phyloP scores from a whole-genome alignment of 2,329 filamentous ascomycete species.

The Thielaviopsis populi region DNA sequence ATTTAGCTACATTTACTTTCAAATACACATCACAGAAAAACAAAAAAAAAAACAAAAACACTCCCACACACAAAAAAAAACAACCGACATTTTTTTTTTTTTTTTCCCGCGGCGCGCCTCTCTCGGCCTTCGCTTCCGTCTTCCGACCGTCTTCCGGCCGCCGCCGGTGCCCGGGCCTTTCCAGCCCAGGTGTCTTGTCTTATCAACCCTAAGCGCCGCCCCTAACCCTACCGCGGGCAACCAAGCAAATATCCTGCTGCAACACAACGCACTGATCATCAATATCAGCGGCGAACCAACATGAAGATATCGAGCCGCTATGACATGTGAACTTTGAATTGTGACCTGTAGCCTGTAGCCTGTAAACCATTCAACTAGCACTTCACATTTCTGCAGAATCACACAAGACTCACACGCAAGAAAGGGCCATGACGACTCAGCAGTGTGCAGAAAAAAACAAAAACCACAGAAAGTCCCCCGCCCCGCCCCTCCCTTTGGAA shows the following conservation, averaged over 20 bases:
- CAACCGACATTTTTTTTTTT: too few species aligned
- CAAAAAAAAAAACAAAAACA: conserved; percentile 20
- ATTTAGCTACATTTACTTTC: too few species aligned
- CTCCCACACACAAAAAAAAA: too few species aligned
- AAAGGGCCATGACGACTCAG: neutral
- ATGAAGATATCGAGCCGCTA: neutral
- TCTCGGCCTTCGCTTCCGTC: neutral
- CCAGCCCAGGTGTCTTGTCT: neutral
- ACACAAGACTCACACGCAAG: too few species aligned
- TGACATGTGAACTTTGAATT: too few species aligned
- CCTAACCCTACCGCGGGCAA: neutral
- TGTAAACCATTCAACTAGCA: neutral
- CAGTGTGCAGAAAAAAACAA: neutral
- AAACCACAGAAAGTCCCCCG: neutral
- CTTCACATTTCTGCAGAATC: neutral
- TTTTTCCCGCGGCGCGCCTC: neutral
- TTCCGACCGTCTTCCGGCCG: neutral
- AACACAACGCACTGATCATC: neutral
- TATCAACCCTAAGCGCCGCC: neutral
- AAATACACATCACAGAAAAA: too few species aligned
- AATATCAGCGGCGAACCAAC: neutral
- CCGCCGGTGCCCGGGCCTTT: too few species aligned
- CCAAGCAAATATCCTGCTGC: too few species aligned
- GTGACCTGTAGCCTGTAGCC: too few species aligned
- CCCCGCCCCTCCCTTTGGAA: neutral